A percentile compares a stretch with the other conserved stretches of the same genome.
Conservation (phyloP, 345 rosid genomes). For the Camelina neglecta region DNA sequence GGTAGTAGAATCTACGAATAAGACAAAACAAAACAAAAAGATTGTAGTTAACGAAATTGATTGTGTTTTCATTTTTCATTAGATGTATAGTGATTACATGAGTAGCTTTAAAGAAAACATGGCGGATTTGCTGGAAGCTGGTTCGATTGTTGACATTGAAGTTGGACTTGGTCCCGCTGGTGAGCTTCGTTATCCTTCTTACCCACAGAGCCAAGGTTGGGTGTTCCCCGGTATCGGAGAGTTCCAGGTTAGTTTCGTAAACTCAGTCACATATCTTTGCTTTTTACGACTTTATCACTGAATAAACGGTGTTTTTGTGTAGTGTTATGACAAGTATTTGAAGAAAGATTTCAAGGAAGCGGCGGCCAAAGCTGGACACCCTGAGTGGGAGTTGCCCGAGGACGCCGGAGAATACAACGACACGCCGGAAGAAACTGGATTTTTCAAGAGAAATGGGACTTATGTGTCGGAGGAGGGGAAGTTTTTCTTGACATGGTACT, state of each 20-base stretch:
- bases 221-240: constrained; percentile 85
- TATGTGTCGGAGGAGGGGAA: constrained; percentile 64
- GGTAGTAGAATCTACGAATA: constrained; percentile 42
- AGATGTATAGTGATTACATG: constrained; percentile 85
- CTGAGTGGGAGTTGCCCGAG: constrained; percentile 78
- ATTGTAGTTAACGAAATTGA: neutral
- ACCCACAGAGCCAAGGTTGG: constrained; percentile 79
- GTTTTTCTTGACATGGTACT: constrained; percentile 85
- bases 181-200: constrained; percentile 88
- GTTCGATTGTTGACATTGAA: constrained; percentile 70
- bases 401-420: constrained; percentile 75
- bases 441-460: constrained; percentile 65
- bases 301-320: constrained; percentile 17
- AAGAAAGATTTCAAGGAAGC: constrained; percentile 70
- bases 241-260: constrained; percentile 58
- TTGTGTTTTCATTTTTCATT: neutral
- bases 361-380: constrained; percentile 65
- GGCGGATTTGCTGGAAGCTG: constrained; percentile 66
- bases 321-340: constrained; percentile 80
- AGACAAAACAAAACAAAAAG: neutral
- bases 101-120: constrained; percentile 76
- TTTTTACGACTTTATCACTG: neutral
- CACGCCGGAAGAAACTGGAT: constrained; percentile 62
- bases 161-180: constrained; percentile 94
- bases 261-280: neutral